Conservation (phyloP, 2,329 filamentous ascomycete species). For the Alternaria sp. region DNA sequence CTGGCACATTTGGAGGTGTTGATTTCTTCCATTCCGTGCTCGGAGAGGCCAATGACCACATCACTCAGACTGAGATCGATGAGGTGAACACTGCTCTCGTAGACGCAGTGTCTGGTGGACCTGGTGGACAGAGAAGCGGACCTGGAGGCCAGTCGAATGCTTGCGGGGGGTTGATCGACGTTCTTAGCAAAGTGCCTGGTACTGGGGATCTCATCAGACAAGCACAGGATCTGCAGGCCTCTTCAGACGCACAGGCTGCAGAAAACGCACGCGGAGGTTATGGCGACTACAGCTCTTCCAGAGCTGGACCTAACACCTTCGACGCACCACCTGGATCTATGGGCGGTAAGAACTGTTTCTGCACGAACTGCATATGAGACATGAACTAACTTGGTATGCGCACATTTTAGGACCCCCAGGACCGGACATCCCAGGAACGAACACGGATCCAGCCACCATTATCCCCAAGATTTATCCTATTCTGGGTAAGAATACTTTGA, state of each 20-base stretch:
- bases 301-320: slow-evolving; percentile 46
- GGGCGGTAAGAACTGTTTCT: slow-evolving; percentile 31
- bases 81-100: slow-evolving; percentile 56
- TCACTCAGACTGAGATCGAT: slow-evolving; percentile 59
- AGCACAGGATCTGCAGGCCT: slow-evolving; percentile 56
- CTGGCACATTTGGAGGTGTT: slow-evolving; percentile 63
- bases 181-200: slow-evolving; percentile 77
- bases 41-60: slow-evolving; percentile 59
- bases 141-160: slow-evolving; percentile 42
- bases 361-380: neutral
- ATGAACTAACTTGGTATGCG: neutral
- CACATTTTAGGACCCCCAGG: slow-evolving; percentile 47
- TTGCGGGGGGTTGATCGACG: slow-evolving; percentile 65
- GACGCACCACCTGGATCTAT: slow-evolving; percentile 56
- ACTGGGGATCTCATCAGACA: slow-evolving; percentile 57
- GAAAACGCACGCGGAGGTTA: slow-evolving; percentile 53
- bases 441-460: slow-evolving; percentile 69
- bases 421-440: slow-evolving; percentile 75
- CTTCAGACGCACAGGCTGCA: slow-evolving; percentile 58
- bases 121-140: slow-evolving; percentile 35
- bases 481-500: slow-evolving; percentile 52
- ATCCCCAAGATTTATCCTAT: slow-evolving; percentile 86
- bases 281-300: slow-evolving; percentile 51
- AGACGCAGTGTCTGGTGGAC: slow-evolving; percentile 44
- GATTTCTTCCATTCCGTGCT: slow-evolving; percentile 61